Conservation (phyloP, 148 eudicot genomes). For the Gaultheria prostrata region DNA sequence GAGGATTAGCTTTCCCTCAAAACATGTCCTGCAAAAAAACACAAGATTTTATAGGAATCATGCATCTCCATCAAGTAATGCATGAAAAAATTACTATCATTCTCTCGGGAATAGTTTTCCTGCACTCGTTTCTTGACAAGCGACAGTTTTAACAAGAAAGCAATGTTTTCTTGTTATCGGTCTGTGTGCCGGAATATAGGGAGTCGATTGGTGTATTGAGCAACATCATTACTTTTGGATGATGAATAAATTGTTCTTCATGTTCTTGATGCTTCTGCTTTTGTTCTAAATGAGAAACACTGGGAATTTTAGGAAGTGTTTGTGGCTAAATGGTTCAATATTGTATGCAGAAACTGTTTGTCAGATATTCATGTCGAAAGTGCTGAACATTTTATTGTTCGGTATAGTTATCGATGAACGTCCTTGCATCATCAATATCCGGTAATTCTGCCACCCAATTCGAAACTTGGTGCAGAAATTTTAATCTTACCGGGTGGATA, state of each 20-base stretch:
- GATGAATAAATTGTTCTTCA: not conserved
- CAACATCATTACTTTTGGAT: not conserved
- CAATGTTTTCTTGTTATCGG: not conserved
- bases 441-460: not conserved
- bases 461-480: not conserved
- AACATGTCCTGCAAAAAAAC: no score
- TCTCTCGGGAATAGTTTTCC: no score
- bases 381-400: not conserved
- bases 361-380: not conserved
- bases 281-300: not conserved
- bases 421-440: no score
- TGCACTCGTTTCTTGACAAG: no score
- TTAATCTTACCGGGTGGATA: no score
- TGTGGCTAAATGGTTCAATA: not conserved
- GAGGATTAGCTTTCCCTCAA: no score
- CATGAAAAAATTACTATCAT: no score
- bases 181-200: not conserved
- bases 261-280: slow-evolving; percentile 2
- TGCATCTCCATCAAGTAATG: no score
- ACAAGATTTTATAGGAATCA: no score
- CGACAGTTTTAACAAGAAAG: not conserved
- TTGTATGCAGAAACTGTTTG: not conserved
- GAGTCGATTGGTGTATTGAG: not conserved
- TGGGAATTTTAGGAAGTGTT: not conserved
- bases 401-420: no score